Percentiles rank a stretch among this genome's conserved stretches.
Conservation (phyloP, 495 filamentous ascomycete genomes). For the Penicillium herquei region DNA sequence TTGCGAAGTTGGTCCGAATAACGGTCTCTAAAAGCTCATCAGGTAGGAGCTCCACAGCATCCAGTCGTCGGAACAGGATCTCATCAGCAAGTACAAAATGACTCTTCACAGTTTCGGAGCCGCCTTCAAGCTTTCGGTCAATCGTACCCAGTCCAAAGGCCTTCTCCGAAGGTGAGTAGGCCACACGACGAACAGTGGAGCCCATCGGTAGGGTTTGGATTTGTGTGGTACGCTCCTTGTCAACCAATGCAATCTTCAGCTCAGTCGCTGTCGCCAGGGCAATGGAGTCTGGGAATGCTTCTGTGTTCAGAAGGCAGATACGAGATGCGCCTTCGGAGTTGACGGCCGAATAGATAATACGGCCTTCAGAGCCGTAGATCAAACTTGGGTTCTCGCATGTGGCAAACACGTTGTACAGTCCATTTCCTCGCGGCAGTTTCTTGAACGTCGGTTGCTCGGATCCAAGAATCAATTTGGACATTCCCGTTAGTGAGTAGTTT, state of each 20-base stretch:
- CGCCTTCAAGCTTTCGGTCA: conserved; percentile 55
- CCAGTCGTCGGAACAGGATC: conserved; percentile 54
- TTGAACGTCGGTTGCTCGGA: conserved; percentile 81
- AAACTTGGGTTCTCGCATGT: conserved; percentile 91
- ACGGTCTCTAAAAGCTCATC: conserved; percentile 84
- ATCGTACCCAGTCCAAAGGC: conserved; percentile 88
- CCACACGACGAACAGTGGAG: conserved; percentile 82
- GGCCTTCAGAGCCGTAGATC: conserved; percentile 83
- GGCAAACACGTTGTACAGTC: conserved; percentile 80
- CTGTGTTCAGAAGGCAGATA: conserved; percentile 77
- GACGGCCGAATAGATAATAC: conserved; percentile 92
- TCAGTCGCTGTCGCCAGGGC: conserved; percentile 74
- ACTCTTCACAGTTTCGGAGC: conserved; percentile 57
- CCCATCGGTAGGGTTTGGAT: conserved; percentile 73
- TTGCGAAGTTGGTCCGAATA: conserved; percentile 70
- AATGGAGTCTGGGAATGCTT: conserved; percentile 77
- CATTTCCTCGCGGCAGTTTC: conserved; percentile 62
- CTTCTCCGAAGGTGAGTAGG: conserved; percentile 76
- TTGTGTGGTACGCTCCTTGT: conserved; percentile 82
- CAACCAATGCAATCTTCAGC: conserved; percentile 78
- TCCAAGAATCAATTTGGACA: conserved; percentile 81
- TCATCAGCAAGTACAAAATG: conserved; percentile 62
- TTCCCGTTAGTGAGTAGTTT: conserved; percentile 59
- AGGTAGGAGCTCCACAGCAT: conserved; percentile 49
- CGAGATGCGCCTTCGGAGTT: conserved; percentile 82